Evolutionary conservation across 192 early-diverging fungal genomes (phyloP).

Genomic region (Linnemannia zychae): DNA sequence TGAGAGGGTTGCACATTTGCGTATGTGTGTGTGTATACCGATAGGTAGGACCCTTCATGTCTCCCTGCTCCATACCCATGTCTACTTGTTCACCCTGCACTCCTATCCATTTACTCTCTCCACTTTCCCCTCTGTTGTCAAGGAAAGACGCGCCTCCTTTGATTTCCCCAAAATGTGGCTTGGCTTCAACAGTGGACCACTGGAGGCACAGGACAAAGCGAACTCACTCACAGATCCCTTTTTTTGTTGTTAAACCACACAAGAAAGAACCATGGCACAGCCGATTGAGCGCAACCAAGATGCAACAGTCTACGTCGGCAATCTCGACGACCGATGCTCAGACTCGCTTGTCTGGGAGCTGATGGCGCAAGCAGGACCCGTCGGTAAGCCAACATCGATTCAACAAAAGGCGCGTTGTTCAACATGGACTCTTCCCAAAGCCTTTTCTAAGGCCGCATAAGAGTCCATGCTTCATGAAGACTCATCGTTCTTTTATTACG

Average conservation of each 20-base stretch:
- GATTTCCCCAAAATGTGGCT: constrained; percentile 2
- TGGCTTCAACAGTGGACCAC: neutral
- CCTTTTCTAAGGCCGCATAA: neutral
- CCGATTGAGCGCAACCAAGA: constrained; percentile 94
- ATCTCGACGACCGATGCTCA: constrained; percentile 94
- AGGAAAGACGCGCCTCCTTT: neutral
- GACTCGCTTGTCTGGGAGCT: constrained; percentile 98
- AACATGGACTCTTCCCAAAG: neutral
- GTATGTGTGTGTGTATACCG: too few species aligned
- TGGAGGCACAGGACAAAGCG: neutral
- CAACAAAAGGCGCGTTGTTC: neutral
- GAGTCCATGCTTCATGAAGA: constrained; percentile 6
- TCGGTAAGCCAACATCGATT: constrained; percentile 65
- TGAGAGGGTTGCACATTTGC: too few species aligned
- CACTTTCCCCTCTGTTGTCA: neutral
- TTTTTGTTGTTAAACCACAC: neutral
- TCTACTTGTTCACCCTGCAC: neutral
- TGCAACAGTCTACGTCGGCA: constrained; percentile 97
- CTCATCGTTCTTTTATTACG: neutral
- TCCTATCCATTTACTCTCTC: neutral
- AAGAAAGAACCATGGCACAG: constrained; percentile 40
- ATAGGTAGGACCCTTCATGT: neutral
- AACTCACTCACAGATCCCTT: neutral
- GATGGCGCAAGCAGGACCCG: constrained; percentile 98
- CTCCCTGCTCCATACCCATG: neutral